These are phyloP conservation scores for Ophiorrhiza pumila DNA, from an alignment of 257 asterid genomes.

Conservation along the genomic window DNA sequence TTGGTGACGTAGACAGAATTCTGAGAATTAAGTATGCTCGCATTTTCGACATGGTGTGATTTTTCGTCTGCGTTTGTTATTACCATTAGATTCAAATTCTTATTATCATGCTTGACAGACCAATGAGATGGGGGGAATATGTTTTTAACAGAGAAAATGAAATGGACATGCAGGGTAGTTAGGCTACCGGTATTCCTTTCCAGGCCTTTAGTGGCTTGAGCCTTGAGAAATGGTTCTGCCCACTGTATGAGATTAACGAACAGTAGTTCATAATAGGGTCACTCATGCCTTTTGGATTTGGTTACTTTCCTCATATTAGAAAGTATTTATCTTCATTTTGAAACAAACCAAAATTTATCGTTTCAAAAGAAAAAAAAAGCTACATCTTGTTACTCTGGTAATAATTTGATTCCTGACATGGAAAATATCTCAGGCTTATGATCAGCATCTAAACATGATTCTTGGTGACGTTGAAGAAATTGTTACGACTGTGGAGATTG, in stretches of 20 bases:
- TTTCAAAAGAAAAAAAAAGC: too few relatives aligned
- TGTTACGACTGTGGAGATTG: constrained; percentile 88
- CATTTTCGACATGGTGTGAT: background rate
- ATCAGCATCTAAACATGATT: constrained; percentile 98
- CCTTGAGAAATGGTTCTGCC: background rate
- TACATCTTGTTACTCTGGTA: background rate
- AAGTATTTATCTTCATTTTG: background rate
- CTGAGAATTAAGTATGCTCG: background rate
- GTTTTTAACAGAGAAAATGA: background rate
- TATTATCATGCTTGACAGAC: background rate
- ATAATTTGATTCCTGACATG: background rate
- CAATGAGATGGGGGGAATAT: background rate
- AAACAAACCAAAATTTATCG: too few relatives aligned
- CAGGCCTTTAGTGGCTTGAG: background rate
- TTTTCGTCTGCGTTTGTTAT: background rate
- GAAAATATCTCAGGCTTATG: constrained; percentile 72
- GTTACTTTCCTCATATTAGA: background rate
- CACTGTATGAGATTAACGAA: background rate
- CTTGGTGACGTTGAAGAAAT: constrained; percentile 96
- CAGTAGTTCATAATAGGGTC: too few relatives aligned
- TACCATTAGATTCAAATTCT: background rate
- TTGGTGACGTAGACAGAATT: background rate
- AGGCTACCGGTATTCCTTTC: background rate
- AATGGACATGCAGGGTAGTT: background rate
- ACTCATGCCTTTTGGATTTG: background rate